A percentile compares a stretch with the other conserved stretches of the same genome.
Evolutionary conservation across 768 basidiomycete genomes (phyloP).

Genomic region (Tricholoma hemisulphureum): DNA sequence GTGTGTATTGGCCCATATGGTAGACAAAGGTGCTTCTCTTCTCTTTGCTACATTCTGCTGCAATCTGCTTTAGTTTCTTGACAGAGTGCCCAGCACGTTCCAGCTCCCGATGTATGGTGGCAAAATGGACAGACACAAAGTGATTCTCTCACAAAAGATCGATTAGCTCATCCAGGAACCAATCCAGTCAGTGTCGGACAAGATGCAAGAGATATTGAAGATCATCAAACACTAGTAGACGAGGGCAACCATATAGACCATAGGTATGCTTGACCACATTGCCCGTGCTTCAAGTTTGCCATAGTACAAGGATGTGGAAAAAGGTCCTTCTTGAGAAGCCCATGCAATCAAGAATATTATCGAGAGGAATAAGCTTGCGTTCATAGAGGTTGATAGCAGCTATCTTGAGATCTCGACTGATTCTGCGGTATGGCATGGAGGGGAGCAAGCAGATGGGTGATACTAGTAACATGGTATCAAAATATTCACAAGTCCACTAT

Average conservation of each 20-base stretch:
- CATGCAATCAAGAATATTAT: no score
- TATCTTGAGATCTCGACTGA: slow-evolving; percentile 19
- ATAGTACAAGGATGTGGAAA: slow-evolving; percentile 21
- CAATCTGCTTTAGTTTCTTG: slow-evolving; percentile 33
- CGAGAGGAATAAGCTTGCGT: no score
- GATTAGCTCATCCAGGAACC: slow-evolving; percentile 34
- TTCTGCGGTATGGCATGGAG: slow-evolving; percentile 7
- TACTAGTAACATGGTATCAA: no score
- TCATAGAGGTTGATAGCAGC: no score
- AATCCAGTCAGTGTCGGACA: slow-evolving; percentile 21
- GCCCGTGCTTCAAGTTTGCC: slow-evolving; percentile 25
- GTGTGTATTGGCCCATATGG: slow-evolving; percentile 26
- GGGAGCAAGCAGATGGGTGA: no score
- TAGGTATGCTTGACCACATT: slow-evolving; percentile 21
- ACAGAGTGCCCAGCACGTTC: no score
- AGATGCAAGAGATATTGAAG: slow-evolving; percentile 21
- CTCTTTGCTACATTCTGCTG: slow-evolving; percentile 28
- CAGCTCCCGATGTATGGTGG: no score
- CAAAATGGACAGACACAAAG: no score
- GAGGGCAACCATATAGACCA: slow-evolving; percentile 11
- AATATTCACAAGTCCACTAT: no score
- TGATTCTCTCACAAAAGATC: slow-evolving; percentile 23
- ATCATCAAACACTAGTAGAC: slow-evolving; percentile 14
- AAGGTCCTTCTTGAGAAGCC: slow-evolving; percentile 19
- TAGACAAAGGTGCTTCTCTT: slow-evolving; percentile 24